Percentiles rank a stretch among this genome's conserved stretches.
Evolutionary conservation across 805 yeast species (phyloP).

Genomic region (Nakazawaea peltata): DNA sequence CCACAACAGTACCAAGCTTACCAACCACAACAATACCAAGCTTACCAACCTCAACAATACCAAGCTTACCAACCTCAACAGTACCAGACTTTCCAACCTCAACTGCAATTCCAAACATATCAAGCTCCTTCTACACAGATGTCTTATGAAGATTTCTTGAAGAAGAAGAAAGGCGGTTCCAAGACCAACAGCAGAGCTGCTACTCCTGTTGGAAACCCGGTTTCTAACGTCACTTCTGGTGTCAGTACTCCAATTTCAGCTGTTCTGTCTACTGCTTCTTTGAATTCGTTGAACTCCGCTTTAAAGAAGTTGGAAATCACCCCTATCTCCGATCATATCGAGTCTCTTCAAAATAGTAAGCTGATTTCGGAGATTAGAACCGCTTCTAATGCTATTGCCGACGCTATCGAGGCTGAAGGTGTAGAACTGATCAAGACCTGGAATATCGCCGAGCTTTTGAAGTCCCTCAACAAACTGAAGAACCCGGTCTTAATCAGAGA

Average conservation of each 20-base stretch:
- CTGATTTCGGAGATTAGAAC: constrained; percentile 47
- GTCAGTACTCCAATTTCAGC: constrained; percentile 18
- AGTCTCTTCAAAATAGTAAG: constrained; percentile 40
- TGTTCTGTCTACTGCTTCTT: constrained; percentile 58
- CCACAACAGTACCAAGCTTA: constrained; percentile 10
- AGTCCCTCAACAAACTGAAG: constrained; percentile 65
- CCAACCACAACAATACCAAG: constrained; percentile 7
- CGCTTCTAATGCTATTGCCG: constrained; percentile 47
- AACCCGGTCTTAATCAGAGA: constrained; percentile 72
- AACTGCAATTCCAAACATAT: not conserved
- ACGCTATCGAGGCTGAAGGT: constrained; percentile 37
- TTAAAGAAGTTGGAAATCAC: constrained; percentile 54
- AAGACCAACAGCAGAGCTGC: constrained; percentile 11
- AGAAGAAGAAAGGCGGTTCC: constrained; percentile 26
- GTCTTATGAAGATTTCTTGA: constrained; percentile 46
- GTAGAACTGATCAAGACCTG: constrained; percentile 47
- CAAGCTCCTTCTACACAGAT: constrained; percentile 11
- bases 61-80: constrained; percentile 10
- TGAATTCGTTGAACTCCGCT: constrained; percentile 58
- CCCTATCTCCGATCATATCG: constrained; percentile 58
- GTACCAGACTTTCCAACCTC: not conserved
- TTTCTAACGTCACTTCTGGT: constrained; percentile 24
- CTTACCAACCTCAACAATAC: constrained; percentile 11
- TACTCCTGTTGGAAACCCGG: constrained; percentile 13
- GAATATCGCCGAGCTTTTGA: constrained; percentile 55